Evolutionary conservation across 192 early-diverging fungal species (phyloP), one percentile per base, ranked within the genome.

Genomic region (Coemansia sp.): DNA sequence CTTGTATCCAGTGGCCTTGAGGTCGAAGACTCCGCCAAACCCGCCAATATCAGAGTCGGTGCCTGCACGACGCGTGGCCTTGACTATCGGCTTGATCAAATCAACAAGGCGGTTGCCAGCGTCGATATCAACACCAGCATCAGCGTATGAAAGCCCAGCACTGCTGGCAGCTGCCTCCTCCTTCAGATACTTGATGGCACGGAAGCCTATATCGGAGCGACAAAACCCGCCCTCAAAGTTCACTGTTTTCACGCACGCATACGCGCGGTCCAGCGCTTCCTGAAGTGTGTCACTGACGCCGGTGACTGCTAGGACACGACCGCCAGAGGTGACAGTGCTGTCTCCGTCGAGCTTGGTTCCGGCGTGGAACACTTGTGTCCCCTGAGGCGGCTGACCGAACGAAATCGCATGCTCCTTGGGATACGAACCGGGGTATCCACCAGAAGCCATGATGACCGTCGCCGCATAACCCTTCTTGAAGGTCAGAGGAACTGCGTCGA

Each of bases 1-100:
- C 63, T 71, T 59, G 86, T 90, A 99, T 13, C 95, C 95, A 12
- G 93, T 89, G 13, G 93, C 93, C 72, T 93, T 92, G 39, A 99
- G 80, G 72, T 99, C 97, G 81, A 99, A 99, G 18, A 96, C 74
- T 28, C 96, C 97, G 75, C 97, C 97, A 63, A 99, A 99, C 7
- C 97, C 97, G 59, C 97, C 97, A 70, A 99, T 93, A 55, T 96
- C 96, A 12, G 95, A 92, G 81, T 98, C 95, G 4, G 95, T 87
- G 46, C 97, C 97, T n/a, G 88, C 37, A 53, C 97, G 92, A 33
- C 86, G 81, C 46, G 97, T 99, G n/a, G 92, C 88, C 78, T 93
- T 93, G 51, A 99, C 94, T 15, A 92, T 82, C 20, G 94, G 87
- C 85, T 98, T 98, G 86, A 99, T 98, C 77, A 90, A 86, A 67